Percentiles rank a stretch among this genome's conserved stretches.
Evolutionary conservation across 176 grass and related monocot genomes (phyloP).

Genomic region (Paspalum vaginatum): DNA sequence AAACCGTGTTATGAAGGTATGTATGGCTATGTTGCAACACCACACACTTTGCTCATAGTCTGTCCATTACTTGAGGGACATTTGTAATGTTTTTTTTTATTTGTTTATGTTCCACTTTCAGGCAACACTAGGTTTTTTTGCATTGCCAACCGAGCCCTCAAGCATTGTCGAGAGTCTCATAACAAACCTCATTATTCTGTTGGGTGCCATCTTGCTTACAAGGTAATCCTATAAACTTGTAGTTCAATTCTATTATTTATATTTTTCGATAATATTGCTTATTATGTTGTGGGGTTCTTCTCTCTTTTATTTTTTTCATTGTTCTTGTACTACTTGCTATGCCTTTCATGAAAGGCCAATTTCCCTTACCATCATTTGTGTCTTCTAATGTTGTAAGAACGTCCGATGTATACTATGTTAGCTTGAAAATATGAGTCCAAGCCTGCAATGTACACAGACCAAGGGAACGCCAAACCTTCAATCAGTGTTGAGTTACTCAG

Average conservation of each 20-base stretch:
- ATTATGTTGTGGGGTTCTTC: neutral
- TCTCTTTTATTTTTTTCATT: constrained; percentile 1
- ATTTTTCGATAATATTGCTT: constrained; percentile 10
- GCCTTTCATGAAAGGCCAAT: constrained; percentile 7
- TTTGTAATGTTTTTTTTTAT: constrained; percentile 30
- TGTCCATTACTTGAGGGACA: constrained; percentile 28
- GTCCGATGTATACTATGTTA: neutral
- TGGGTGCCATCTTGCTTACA: constrained; percentile 92
- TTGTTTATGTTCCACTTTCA: constrained; percentile 54
- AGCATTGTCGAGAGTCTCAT: constrained; percentile 79
- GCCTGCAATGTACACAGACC: neutral
- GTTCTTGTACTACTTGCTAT: constrained; percentile 28
- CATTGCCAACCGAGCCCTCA: constrained; percentile 85
- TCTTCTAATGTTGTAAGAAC: neutral
- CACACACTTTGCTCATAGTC: constrained; percentile 16
- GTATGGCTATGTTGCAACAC: constrained; percentile 21
- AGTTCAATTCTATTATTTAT: neutral
- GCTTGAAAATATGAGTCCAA: constrained; percentile 8
- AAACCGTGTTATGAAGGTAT: constrained; percentile 98
- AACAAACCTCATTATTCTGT: constrained; percentile 86
- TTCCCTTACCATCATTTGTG: neutral
- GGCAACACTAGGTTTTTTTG: constrained; percentile 97
- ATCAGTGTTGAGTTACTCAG: too few species aligned
- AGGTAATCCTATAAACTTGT: constrained; percentile 60
- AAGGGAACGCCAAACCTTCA: neutral